Conservation (phyloP, 1,139 yeast genomes). For the Blastobotrys capitulatus region DNA sequence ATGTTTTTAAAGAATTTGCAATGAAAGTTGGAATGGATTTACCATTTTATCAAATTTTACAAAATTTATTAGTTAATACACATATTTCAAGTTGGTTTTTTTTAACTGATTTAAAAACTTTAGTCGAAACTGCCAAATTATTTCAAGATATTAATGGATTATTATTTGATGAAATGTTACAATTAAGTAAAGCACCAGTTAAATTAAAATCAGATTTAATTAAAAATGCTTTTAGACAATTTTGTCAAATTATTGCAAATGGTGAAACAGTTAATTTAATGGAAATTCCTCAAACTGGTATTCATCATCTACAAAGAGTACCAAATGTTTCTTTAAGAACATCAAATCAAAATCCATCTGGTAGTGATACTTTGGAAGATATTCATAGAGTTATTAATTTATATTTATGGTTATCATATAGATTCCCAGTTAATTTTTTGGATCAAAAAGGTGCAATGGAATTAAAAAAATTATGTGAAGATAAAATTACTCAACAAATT, state of each 20-base stretch:
- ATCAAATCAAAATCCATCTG: background rate
- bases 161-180: conserved; percentile 30
- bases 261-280: conserved; percentile 26
- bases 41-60: conserved; percentile 23
- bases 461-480: conserved; percentile 42
- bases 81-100: conserved; percentile 19
- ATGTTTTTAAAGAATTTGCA: conserved; percentile 23
- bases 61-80: conserved; percentile 18
- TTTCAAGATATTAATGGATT: conserved; percentile 27
- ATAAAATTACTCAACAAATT: conserved; percentile 17
- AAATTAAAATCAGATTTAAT: conserved; percentile 16
- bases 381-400: conserved; percentile 64
- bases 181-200: conserved; percentile 35
- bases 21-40: conserved; percentile 17
- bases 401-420: conserved; percentile 79
- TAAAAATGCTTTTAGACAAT: conserved; percentile 25
- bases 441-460: conserved; percentile 73
- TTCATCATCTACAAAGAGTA: conserved; percentile 18
- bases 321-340: background rate
- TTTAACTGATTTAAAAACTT: conserved; percentile 23
- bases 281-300: conserved; percentile 25
- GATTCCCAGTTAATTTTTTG: conserved; percentile 77
- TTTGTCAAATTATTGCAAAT: conserved; percentile 30
- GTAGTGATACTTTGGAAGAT: conserved; percentile 45
- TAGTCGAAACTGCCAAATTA: conserved; percentile 25